A percentile compares a stretch with the other conserved stretches of the same genome.
Evolutionary conservation across 2,329 filamentous ascomycete genomes (phyloP).

Genomic region (Ophiognomonia clavigignenti-juglandacearum): DNA sequence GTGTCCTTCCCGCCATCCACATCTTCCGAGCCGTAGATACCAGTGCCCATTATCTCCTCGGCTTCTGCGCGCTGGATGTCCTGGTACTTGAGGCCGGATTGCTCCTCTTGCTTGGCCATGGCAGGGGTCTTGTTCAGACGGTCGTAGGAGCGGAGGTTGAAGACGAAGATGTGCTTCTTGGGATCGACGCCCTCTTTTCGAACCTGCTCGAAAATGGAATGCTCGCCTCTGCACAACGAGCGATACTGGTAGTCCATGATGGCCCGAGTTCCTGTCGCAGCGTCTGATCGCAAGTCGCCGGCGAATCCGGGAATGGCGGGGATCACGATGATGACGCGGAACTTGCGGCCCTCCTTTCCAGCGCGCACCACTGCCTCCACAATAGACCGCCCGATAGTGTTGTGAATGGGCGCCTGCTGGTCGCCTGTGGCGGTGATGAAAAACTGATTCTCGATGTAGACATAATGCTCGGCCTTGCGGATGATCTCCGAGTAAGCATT

Average conservation of each 20-base stretch:
- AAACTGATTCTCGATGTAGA: constrained; percentile 99
- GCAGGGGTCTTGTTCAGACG: constrained; percentile 78
- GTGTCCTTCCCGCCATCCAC: constrained; percentile 40
- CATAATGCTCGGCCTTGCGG: constrained; percentile 79
- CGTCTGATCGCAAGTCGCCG: constrained; percentile 78
- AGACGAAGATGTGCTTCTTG: constrained; percentile 78
- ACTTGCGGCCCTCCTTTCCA: constrained; percentile 77
- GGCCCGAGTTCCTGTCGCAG: constrained; percentile 78
- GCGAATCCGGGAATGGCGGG: constrained; percentile 92
- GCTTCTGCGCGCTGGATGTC: constrained; percentile 84
- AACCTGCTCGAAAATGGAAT: constrained; percentile 85
- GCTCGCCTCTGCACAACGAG: constrained; percentile 83
- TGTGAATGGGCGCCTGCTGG: constrained; percentile 80
- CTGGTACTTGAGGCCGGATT: constrained; percentile 78
- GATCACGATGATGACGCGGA: constrained; percentile 84
- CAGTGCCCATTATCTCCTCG: constrained; percentile 79
- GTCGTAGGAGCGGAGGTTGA: constrained; percentile 91
- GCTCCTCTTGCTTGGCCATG: constrained; percentile 70
- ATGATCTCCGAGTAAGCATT: constrained; percentile 86
- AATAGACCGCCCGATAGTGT: constrained; percentile 81
- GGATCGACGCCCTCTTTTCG: constrained; percentile 70
- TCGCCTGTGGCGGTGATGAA: constrained; percentile 94
- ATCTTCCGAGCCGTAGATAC: constrained; percentile 57
- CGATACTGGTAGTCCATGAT: constrained; percentile 99
- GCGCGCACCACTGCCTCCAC: constrained; percentile 85